Base-by-base conservation (phyloP, 352 stramenopile species). In the Aphanomyces astaci region DNA sequence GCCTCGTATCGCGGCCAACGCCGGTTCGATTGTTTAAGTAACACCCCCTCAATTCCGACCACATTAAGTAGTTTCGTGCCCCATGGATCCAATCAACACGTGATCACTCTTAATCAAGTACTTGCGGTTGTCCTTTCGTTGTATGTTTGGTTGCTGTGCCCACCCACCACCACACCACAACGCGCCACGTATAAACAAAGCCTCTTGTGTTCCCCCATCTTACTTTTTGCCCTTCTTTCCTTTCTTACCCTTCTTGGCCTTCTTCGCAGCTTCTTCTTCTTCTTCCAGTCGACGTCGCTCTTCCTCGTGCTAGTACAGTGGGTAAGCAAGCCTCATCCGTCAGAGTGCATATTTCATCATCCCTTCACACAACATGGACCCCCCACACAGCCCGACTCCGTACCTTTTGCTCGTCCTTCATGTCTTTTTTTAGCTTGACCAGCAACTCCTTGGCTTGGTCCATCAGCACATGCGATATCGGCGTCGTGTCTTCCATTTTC, bases 1-100 rank as follows among this genome's bases (percentile, higher is more conserved):
- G 98, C 98, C 97, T 60, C 95, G 97, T 98, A 99, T 99, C 81
- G 97, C 98, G 71, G 97, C 92, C 70, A 99, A 99, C 87, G 92
- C 97, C 77, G 96, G 96, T 78, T 99, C 97, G 70, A 99, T 99
- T 90, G 84, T 99, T 68, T 99, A 98, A 99, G 75, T 68, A 17
- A 68, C 24, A 46, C 19, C 31, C 19, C 27, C 32, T 25, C 5
- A 32, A 45, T 10, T 19, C 32, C 13, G 17, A 22, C 27, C 54
- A 63, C 17, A 63, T 22, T 17, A 51, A 30, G 2, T 55, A 22
- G 48, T 59, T 59, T 59, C 51, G 51, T 59, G 51, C 51, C 19
- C 48, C 36, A 43, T 43, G 36, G 51, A 59, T 59, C 51, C 51
- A 59, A 59, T 59, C 51, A 59, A 59, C 51, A 30, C 27, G 48